phyloP scores from a whole-genome alignment of 2,329 filamentous ascomycete genomes.

The Lachnellula occidentalis region DNA sequence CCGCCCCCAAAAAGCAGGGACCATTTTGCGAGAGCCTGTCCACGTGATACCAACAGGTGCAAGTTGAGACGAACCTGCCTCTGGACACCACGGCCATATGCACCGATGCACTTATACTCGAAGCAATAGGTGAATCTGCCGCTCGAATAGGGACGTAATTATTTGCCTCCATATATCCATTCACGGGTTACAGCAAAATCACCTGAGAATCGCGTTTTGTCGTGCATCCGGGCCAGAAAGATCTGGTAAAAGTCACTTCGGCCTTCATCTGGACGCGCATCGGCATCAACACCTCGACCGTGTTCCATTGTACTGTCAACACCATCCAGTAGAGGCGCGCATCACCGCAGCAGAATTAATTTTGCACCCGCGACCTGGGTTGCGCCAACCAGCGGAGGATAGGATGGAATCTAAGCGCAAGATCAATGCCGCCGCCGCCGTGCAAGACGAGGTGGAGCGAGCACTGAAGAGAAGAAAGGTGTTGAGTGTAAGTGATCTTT shows the following conservation, averaged over 20 bases:
- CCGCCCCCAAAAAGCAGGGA: no score
- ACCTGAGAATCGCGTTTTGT: not conserved
- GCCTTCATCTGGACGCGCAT: constrained; percentile 10
- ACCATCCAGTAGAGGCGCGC: constrained; percentile 6
- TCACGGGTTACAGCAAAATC: no score
- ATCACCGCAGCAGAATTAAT: constrained; percentile 4
- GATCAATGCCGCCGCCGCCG: constrained; percentile 37
- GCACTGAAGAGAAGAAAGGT: constrained; percentile 54
- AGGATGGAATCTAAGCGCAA: constrained; percentile 48
- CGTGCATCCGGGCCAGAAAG: constrained; percentile 1
- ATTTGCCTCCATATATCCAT: no score
- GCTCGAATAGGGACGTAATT: no score
- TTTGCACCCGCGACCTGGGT: constrained; percentile 4
- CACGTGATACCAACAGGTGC: no score
- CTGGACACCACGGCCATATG: no score
- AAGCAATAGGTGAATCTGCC: no score
- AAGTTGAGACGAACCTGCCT: no score
- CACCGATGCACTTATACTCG: no score
- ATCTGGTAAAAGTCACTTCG: constrained; percentile 2
- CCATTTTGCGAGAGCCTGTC: no score
- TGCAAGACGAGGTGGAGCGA: constrained; percentile 47
- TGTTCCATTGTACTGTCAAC: constrained; percentile 16
- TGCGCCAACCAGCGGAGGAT: constrained; percentile 1
- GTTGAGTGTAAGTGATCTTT: constrained; percentile 44
- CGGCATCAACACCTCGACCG: constrained; percentile 9